These are phyloP conservation scores for Pleurotus giganteus DNA, from an alignment of 768 basidiomycete species.

Conservation along the genomic window DNA sequence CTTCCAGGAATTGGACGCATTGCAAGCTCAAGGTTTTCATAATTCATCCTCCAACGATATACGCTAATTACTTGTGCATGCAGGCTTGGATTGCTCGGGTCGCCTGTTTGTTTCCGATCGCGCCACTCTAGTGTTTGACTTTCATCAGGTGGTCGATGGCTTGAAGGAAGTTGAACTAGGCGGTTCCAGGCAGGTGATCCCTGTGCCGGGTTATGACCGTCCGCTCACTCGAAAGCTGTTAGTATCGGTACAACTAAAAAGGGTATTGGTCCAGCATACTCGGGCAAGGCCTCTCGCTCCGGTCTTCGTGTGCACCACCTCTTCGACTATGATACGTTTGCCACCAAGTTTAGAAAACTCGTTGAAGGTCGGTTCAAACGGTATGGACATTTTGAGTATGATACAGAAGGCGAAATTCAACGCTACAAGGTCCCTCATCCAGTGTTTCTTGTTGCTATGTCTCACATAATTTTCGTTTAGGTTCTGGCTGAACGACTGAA, in stretches of 20 bases:
- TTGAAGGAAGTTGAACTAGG: slow-evolving; percentile 97
- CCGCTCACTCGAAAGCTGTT: slow-evolving; percentile 4
- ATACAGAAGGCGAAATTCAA: slow-evolving; percentile 93
- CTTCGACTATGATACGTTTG: slow-evolving; percentile 83
- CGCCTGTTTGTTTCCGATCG: slow-evolving; percentile 94
- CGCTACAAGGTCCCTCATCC: slow-evolving; percentile 75
- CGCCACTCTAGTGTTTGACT: slow-evolving; percentile 96
- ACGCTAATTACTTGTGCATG: not conserved
- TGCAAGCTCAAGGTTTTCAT: slow-evolving; percentile 76
- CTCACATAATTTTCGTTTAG: slow-evolving; percentile 33
- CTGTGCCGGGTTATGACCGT: not conserved
- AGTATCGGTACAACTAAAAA: slow-evolving; percentile 98
- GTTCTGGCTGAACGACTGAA: slow-evolving; percentile 77
- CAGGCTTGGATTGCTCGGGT: slow-evolving; percentile 82
- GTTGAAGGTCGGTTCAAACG: slow-evolving; percentile 98
- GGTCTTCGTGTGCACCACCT: slow-evolving; percentile 96
- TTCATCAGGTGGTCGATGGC: slow-evolving; percentile 99
- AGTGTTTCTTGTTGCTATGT: too few relatives aligned
- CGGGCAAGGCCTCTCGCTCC: slow-evolving; percentile 93
- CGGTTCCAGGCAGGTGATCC: slow-evolving; percentile 59
- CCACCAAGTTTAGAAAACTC: slow-evolving; percentile 88
- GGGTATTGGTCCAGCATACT: slow-evolving; percentile 98
- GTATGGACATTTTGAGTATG: slow-evolving; percentile 97
- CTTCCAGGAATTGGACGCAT: slow-evolving; percentile 86
- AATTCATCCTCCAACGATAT: not conserved